Percentiles rank a stretch among this genome's conserved stretches.
Evolutionary conservation across 495 filamentous ascomycete genomes (phyloP).

Genomic region (Talaromyces trachyspermus): DNA sequence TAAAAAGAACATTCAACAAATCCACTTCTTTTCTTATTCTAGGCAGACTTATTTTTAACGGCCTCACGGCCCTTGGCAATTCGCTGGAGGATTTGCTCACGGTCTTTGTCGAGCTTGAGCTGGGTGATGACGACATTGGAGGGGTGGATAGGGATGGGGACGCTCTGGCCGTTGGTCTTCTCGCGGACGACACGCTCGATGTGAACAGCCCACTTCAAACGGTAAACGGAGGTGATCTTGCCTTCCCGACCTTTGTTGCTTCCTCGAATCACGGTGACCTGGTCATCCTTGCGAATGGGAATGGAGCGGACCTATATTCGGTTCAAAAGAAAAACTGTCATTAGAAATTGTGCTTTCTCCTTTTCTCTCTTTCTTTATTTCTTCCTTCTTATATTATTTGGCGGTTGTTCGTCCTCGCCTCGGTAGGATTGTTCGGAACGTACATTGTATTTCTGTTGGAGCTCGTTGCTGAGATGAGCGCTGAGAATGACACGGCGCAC

Average conservation of each 20-base stretch:
- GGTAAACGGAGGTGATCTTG: constrained; percentile 92
- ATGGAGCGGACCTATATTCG: constrained; percentile 89
- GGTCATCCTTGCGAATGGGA: constrained; percentile 96
- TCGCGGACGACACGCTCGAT: constrained; percentile 87
- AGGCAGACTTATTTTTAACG: constrained; percentile 6
- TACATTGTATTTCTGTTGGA: constrained; percentile 92
- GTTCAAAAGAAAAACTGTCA: background rate
- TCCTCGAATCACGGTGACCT: constrained; percentile 82
- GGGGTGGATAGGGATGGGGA: constrained; percentile 81
- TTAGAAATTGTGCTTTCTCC: background rate
- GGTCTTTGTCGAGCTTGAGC: constrained; percentile 97
- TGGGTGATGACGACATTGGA: constrained; percentile 95
- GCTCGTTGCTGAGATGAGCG: constrained; percentile 89
- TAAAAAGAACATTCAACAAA: too few relatives aligned
- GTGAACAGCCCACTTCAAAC: constrained; percentile 92
- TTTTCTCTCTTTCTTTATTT: too few relatives aligned
- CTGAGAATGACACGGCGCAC: constrained; percentile 89
- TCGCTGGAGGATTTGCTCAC: constrained; percentile 87
- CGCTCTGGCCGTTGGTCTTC: constrained; percentile 87
- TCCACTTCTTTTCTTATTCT: too few relatives aligned
- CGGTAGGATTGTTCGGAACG: too few relatives aligned
- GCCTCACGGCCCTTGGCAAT: constrained; percentile 63
- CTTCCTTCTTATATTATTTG: too few relatives aligned
- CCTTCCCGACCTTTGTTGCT: constrained; percentile 91
- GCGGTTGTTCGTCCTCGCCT: too few relatives aligned